phyloP scores from a whole-genome alignment of 768 basidiomycete genomes.

The Solioccasus polychromus region DNA sequence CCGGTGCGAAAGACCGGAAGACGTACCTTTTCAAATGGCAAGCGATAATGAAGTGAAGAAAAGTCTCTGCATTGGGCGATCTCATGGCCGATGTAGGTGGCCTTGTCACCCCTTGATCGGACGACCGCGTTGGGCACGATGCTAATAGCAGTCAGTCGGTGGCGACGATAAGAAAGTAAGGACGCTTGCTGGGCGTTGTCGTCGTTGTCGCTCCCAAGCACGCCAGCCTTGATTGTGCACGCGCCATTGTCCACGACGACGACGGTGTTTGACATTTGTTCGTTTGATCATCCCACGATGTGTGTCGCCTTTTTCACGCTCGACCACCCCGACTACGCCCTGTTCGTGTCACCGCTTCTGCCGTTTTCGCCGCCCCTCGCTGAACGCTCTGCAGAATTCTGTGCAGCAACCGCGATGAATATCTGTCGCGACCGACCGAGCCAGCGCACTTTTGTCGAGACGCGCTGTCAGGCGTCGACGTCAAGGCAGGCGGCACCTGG shows the following conservation, averaged over 20 bases:
- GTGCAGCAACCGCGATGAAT: slow-evolving; percentile 77
- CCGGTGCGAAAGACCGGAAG: neutral
- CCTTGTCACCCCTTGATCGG: slow-evolving; percentile 80
- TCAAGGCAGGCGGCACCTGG: slow-evolving; percentile 78
- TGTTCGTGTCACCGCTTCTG: slow-evolving; percentile 53
- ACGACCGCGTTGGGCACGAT: slow-evolving; percentile 79
- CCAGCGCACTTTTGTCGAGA: slow-evolving; percentile 63
- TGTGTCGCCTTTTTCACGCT: slow-evolving; percentile 79
- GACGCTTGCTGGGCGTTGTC: slow-evolving; percentile 26
- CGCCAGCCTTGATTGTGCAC: slow-evolving; percentile 73
- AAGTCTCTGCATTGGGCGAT: slow-evolving; percentile 73
- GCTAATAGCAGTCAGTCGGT: slow-evolving; percentile 35
- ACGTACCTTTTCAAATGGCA: slow-evolving; percentile 84
- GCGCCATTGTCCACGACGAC: slow-evolving; percentile 89
- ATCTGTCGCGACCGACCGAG: slow-evolving; percentile 60
- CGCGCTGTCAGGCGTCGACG: slow-evolving; percentile 75
- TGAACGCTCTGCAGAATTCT: slow-evolving; percentile 49
- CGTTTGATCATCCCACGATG: slow-evolving; percentile 40
- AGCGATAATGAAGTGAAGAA: slow-evolving; percentile 74
- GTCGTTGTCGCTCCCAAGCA: slow-evolving; percentile 35
- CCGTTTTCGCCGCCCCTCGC: slow-evolving; percentile 4
- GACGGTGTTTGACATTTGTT: slow-evolving; percentile 27
- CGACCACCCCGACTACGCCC: slow-evolving; percentile 71
- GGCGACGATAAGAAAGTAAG: neutral
- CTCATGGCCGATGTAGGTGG: slow-evolving; percentile 85